phyloP scores from a whole-genome alignment of 768 basidiomycete species.

The Pholiota microspora region DNA sequence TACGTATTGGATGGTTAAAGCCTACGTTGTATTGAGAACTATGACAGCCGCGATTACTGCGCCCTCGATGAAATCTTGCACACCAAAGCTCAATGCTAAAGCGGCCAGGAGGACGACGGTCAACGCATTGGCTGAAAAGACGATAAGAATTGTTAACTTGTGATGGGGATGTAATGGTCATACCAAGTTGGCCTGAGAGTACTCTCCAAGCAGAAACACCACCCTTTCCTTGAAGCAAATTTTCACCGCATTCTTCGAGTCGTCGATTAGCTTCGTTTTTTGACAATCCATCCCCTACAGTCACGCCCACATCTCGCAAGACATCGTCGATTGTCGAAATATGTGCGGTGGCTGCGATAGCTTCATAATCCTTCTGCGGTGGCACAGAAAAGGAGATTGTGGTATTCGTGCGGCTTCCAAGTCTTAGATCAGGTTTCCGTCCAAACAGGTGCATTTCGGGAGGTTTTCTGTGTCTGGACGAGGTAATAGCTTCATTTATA shows the following conservation, averaged over 20 bases:
- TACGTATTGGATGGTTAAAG: no score
- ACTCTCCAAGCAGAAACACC: slow-evolving; percentile 34
- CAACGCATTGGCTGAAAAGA: slow-evolving; percentile 37
- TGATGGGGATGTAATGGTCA: background rate
- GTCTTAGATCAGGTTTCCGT: background rate
- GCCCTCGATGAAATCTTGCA: slow-evolving; percentile 51
- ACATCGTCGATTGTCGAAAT: slow-evolving; percentile 28
- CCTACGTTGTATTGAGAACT: slow-evolving; percentile 38
- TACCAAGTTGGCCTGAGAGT: slow-evolving; percentile 34
- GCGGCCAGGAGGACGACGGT: slow-evolving; percentile 34
- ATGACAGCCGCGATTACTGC: slow-evolving; percentile 48
- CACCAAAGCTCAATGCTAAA: slow-evolving; percentile 53
- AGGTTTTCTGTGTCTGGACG: background rate
- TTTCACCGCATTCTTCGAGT: slow-evolving; percentile 30
- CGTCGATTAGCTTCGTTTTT: slow-evolving; percentile 33
- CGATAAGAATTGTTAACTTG: background rate
- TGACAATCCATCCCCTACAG: slow-evolving; percentile 31
- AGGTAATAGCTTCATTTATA: background rate
- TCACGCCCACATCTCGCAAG: slow-evolving; percentile 30
- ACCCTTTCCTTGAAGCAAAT: slow-evolving; percentile 30
- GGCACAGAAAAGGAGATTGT: slow-evolving; percentile 31
- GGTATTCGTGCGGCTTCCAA: slow-evolving; percentile 1
- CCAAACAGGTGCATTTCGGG: background rate
- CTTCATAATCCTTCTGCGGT: slow-evolving; percentile 27
- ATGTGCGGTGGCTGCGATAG: slow-evolving; percentile 30